These are phyloP conservation scores for Keithomyces neogunnii DNA, from an alignment of 2,329 filamentous ascomycete genomes.

Conservation along the genomic window DNA sequence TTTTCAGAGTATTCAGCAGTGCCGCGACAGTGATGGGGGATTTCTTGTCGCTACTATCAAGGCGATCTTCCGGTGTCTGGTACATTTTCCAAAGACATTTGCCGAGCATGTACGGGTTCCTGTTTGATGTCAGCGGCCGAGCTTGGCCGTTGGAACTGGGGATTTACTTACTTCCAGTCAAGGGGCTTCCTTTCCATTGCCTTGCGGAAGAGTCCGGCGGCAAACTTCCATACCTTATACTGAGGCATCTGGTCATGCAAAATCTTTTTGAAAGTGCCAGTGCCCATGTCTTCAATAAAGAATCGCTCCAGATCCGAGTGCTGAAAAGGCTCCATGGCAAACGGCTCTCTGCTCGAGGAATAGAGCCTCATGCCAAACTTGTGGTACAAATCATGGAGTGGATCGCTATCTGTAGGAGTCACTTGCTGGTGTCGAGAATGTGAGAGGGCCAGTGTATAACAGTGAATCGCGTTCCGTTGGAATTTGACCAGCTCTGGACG, in stretches of 20 bases:
- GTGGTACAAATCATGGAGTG: conserved; percentile 50
- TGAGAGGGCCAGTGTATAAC: conserved; percentile 55
- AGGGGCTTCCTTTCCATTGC: conserved; percentile 45
- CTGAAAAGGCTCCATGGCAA: conserved; percentile 53
- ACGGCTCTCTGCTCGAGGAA: conserved; percentile 52
- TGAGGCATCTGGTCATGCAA: conserved; percentile 48
- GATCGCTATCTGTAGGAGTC: conserved; percentile 38
- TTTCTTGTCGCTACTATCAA: conserved; percentile 34
- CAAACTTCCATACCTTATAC: conserved; percentile 55
- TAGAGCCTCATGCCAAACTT: conserved; percentile 55
- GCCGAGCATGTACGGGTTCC: conserved; percentile 51
- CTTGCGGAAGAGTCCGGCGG: conserved; percentile 46
- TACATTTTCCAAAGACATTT: conserved; percentile 60
- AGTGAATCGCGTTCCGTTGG: conserved; percentile 76
- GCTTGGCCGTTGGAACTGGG: too few species aligned
- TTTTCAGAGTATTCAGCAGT: conserved; percentile 42
- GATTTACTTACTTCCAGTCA: conserved; percentile 45
- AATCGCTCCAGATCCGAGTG: conserved; percentile 49
- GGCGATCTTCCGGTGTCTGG: conserved; percentile 34
- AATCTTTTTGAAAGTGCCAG: conserved; percentile 42
- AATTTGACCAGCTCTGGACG: conserved; percentile 64
- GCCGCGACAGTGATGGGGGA: conserved; percentile 23
- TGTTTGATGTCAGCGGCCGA: conserved; percentile 14
- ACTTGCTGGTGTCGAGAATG: conserved; percentile 40
- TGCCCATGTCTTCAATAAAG: conserved; percentile 42